Conservation (phyloP, 331 rosid species). For the Quercus phellos region DNA sequence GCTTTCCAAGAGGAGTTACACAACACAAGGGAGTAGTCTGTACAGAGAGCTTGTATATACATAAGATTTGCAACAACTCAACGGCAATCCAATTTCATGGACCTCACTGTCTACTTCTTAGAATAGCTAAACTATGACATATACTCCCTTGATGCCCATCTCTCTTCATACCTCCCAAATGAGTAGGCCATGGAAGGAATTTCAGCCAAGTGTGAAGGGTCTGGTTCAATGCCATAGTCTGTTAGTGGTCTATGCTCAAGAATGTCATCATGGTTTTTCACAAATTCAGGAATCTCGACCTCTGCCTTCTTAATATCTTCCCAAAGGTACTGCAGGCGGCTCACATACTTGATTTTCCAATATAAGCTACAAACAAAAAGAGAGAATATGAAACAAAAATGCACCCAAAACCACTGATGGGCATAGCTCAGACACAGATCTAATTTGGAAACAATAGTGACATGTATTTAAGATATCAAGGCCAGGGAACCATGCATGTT, state of each 20-base stretch:
- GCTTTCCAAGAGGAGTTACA: not conserved
- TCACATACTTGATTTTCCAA: slow-evolving; percentile 86
- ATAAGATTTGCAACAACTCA: not conserved
- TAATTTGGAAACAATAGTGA: not conserved
- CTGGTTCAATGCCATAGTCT: slow-evolving; percentile 93
- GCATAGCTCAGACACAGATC: not conserved
- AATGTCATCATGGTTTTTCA: slow-evolving; percentile 68
- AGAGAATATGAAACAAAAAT: not conserved
- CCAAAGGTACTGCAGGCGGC: slow-evolving; percentile 91
- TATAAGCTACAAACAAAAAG: slow-evolving; percentile 36
- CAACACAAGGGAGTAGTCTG: not conserved
- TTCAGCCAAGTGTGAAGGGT: slow-evolving; percentile 58
- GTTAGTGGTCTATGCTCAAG: slow-evolving; percentile 75
- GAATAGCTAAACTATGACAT: slow-evolving; percentile 16
- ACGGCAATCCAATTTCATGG: not conserved
- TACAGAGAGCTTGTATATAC: not conserved
- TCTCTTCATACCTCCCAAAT: slow-evolving; percentile 38
- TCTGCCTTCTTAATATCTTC: slow-evolving; percentile 81
- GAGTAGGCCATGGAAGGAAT: slow-evolving; percentile 47
- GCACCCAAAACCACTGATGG: not conserved
- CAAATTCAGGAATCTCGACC: slow-evolving; percentile 79
- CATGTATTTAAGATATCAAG: not conserved
- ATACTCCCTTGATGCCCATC: slow-evolving; percentile 40
- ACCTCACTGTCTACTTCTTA: not conserved
- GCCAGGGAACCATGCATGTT: not conserved